Evolutionary conservation across 495 filamentous ascomycete species (phyloP).

Genomic region (Hypoxylon trugodes): DNA sequence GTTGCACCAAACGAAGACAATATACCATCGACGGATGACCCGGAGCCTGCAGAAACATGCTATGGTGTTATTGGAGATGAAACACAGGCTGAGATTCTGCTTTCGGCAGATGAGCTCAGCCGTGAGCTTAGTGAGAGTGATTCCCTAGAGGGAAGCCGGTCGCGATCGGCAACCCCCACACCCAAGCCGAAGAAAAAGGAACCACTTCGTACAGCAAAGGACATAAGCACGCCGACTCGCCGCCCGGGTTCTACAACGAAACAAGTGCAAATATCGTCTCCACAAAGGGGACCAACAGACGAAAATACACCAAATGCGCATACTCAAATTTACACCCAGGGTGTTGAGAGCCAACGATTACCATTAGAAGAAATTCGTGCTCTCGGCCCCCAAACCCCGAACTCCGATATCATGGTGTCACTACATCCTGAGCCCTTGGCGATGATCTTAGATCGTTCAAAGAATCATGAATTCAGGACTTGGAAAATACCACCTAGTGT

Average conservation of each 20-base stretch:
- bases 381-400: constrained; percentile 55
- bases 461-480: constrained; percentile 56
- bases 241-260: constrained; percentile 4
- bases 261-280: constrained; percentile 14
- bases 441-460: constrained; percentile 49
- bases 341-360: constrained; percentile 59
- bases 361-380: constrained; percentile 52
- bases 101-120: constrained; percentile 6
- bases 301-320: constrained; percentile 28
- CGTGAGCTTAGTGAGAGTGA: constrained; percentile 13
- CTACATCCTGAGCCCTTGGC: constrained; percentile 50
- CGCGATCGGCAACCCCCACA: constrained; percentile 18
- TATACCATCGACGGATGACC: constrained; percentile 10
- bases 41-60: constrained; percentile 37
- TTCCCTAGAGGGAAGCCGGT: constrained; percentile 17
- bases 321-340: constrained; percentile 51
- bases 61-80: constrained; percentile 48
- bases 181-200: constrained; percentile 18
- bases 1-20: constrained; percentile 1
- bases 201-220: background rate
- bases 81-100: constrained; percentile 39
- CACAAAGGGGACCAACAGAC: constrained; percentile 15
- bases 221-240: constrained; percentile 9
- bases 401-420: constrained; percentile 58
- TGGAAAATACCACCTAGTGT: constrained; percentile 53